Base-by-base conservation (phyloP, 225 moss, liverwort and hornwort species). In the Polytrichum commune region DNA sequence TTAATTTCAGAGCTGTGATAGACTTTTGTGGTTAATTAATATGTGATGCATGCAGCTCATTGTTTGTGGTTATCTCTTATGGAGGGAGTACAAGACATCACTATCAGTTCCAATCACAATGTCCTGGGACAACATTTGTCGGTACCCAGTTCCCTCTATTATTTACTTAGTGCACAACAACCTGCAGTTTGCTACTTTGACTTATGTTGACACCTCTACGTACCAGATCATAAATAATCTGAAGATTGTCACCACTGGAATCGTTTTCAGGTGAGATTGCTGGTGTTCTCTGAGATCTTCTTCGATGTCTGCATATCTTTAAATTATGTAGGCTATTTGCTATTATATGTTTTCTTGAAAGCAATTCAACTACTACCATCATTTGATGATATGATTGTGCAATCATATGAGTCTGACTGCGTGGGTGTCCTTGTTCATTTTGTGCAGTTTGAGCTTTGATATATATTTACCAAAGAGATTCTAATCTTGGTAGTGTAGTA, bases 211-310 rank as follows among this genome's bases (percentile, higher is more conserved):
- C 73, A 93, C 95, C 19, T 90, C 97, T 62, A 95, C 97, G 7
- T 92, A 92, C 72, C 97, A 98, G 75, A 95, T 98, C 68, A 80
- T 98, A 86, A 90, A 90, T 13, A 98, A 95, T 79, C 72, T 98
- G 24, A 98, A 95, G 81, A 98, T 98, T 61, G 93, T 95, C 13
- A 88, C 97, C 30, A 98, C 95, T 27, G 97, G 88, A 18, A 89
- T 98, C 29, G 64, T 98, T 20, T 98, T 92, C 23, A 84, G 84
- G 97, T 98, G 57, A 79, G 60, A 1, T 27, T 32, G 23, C 18
- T 54, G 22, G 24, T 23, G 9, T 58, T 22, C 24, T 24, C 22
- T 58, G 13, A 46, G 46, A 46, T 46, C 38, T 13, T 38, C 46
- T 13, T 38, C 0, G 10, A 46, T 46, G 13, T 46, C 46, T 46